These are phyloP conservation scores for Fragosphaeria purpurea DNA, from an alignment of 2,329 filamentous ascomycete genomes.

Conservation along the genomic window DNA sequence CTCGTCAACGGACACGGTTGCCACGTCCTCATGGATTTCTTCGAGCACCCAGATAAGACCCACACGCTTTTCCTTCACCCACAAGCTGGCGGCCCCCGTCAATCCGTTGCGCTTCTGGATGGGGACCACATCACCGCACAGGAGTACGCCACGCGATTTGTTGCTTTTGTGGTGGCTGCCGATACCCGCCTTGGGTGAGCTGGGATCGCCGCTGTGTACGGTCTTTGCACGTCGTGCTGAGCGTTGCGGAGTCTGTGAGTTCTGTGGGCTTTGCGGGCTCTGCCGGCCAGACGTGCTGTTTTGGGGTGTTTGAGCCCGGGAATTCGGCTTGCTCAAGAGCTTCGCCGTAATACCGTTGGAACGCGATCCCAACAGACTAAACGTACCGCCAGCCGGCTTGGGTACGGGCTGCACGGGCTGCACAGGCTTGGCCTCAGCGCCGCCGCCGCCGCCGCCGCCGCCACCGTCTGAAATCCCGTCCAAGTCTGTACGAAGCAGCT, in stretches of 20 bases:
- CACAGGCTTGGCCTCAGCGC: slow-evolving; percentile 30
- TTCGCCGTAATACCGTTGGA: slow-evolving; percentile 75
- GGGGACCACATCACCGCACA: slow-evolving; percentile 96
- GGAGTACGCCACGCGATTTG: slow-evolving; percentile 67
- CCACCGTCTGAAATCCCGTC: slow-evolving; percentile 29
- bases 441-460: slow-evolving; percentile 9
- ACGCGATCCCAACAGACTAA: slow-evolving; percentile 55
- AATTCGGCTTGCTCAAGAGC: slow-evolving; percentile 72
- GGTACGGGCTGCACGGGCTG: slow-evolving; percentile 28
- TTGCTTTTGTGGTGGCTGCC: slow-evolving; percentile 55
- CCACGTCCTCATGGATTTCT: slow-evolving; percentile 92
- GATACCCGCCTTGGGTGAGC: slow-evolving; percentile 40
- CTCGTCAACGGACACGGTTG: slow-evolving; percentile 65
- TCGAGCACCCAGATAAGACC: slow-evolving; percentile 96
- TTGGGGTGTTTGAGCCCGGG: slow-evolving; percentile 39
- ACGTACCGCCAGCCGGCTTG: slow-evolving; percentile 26
- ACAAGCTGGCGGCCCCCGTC: slow-evolving; percentile 85
- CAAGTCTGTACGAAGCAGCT: slow-evolving; percentile 56
- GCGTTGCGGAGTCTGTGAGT: slow-evolving; percentile 24
- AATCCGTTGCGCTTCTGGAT: slow-evolving; percentile 93
- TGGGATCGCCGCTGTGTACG: slow-evolving; percentile 46
- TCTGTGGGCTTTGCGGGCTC: background rate
- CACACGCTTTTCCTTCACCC: slow-evolving; percentile 95
- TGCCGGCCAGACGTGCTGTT: slow-evolving; percentile 22
- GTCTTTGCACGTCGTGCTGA: slow-evolving; percentile 51